Conservation (phyloP, 1,284 basidiomycete species). For the Xerocomus cyaneibrunnescens region DNA sequence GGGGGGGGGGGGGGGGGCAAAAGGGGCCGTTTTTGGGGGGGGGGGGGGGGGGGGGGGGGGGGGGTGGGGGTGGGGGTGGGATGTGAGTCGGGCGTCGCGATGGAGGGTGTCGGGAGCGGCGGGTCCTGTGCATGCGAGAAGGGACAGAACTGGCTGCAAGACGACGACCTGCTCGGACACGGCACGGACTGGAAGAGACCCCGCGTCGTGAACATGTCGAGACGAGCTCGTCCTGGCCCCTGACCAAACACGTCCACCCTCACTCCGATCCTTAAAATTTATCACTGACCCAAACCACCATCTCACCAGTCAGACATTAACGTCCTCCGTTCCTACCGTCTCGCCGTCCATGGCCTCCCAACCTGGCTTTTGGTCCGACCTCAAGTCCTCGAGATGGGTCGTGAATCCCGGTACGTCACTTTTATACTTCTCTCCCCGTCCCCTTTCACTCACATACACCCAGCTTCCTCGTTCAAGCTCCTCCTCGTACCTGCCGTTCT, state of each 20-base stretch:
- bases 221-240: background rate
- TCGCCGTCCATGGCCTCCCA: background rate
- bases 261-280: background rate
- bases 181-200: conserved; percentile 58
- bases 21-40: conserved; percentile 27
- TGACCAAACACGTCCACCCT: background rate
- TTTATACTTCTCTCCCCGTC: background rate
- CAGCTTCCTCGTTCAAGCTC: conserved; percentile 72
- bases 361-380: conserved; percentile 30
- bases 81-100: too few relatives aligned
- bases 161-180: conserved; percentile 58
- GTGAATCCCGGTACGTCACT: conserved; percentile 64
- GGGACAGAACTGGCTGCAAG: conserved; percentile 46
- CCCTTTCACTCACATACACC: background rate
- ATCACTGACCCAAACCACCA: background rate
- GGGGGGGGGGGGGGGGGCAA: conserved; percentile 54
- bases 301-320: background rate
- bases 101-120: too few relatives aligned
- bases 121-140: conserved; percentile 56
- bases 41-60: background rate
- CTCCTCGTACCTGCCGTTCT: conserved; percentile 72
- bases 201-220: conserved; percentile 63
- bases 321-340: too few relatives aligned
- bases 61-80: too few relatives aligned
- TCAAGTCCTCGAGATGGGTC: conserved; percentile 67